Base-by-base conservation (phyloP, 768 basidiomycete genomes). In the Mycena filopes region DNA sequence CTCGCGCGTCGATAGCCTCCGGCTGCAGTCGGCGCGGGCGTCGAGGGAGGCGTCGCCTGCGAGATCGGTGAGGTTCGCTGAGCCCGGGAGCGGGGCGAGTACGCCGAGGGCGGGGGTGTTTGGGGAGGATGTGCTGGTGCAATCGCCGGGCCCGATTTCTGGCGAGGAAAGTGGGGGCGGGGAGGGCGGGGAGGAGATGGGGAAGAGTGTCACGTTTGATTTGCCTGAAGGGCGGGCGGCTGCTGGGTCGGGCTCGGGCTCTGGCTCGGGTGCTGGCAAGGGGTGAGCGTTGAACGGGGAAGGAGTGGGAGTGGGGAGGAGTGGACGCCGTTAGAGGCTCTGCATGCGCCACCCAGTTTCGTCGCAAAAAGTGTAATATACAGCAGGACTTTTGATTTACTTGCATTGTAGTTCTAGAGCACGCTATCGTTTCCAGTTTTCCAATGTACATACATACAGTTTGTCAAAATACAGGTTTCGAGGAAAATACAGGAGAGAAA, bases 21-120 rank as follows among this genome's bases (percentile, higher is more conserved):
- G 59, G 45, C 45, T 46, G 48, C 48, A 45, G 59, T 65, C 55
- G 13, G 26, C 41, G 40, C 60, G 65, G n/a, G 36, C 55, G 31
- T 69, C 68, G 20, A 63, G 74, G 23, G 75, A 76, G 4, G 58
- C 65, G 26, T 77, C 76, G 23, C 76, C 76, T 0, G 66, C 75
- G 49, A 72, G 76, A 31, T 77, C 75, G 12, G 71, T 77, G 45
- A 70, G 75, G 3, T 76, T 77, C 48, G 73, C 69, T 23, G 75
- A 75, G 63, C 69, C 64, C 2, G 49, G 55, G 51, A 73, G 70
- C 45, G 72, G 72, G 38, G 28, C 69, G 38, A 69, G 46, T 33
- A 70, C 73, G 48, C 72, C 73, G 47, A 55, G 43, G 15, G 38
- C 31, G 29, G 42, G 23, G 31, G 41, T 54, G 29, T 65, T 63